Evolutionary conservation across 2,329 filamentous ascomycete genomes (phyloP).

Genomic region (Teratosphaeria zuluensis): DNA sequence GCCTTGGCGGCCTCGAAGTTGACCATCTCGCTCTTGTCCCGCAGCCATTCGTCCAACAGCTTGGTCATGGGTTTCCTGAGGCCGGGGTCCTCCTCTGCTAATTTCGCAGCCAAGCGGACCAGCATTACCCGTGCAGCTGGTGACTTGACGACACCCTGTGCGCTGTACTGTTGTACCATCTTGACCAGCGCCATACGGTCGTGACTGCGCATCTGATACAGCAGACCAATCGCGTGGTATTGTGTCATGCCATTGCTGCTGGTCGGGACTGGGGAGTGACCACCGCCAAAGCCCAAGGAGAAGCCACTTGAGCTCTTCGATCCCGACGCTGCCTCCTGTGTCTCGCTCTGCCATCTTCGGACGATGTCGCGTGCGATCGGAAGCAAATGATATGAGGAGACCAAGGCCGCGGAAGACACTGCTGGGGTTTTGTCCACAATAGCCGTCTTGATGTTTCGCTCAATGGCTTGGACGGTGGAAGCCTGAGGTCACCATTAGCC

Average conservation of each 20-base stretch:
- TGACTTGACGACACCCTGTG: conserved; percentile 85
- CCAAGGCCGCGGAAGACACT: conserved; percentile 87
- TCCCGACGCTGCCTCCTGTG: conserved; percentile 87
- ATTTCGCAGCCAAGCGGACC: conserved; percentile 81
- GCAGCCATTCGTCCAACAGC: conserved; percentile 88
- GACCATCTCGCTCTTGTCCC: conserved; percentile 99
- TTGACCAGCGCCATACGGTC: conserved; percentile 98
- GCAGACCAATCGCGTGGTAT: conserved; percentile 92
- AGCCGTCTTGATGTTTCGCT: conserved; percentile 96
- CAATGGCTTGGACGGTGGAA: conserved; percentile 92
- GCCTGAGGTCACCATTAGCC: conserved; percentile 44
- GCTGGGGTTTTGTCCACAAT: conserved; percentile 99
- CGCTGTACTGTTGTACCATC: conserved; percentile 99
- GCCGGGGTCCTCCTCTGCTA: conserved; percentile 84
- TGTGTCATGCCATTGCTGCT: conserved; percentile 92
- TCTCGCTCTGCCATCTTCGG: conserved; percentile 95
- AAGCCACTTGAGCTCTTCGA: conserved; percentile 84
- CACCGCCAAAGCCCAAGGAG: conserved; percentile 77
- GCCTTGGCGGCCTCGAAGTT: conserved; percentile 99
- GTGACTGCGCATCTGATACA: conserved; percentile 96
- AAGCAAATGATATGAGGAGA: conserved; percentile 95
- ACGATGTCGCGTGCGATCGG: conserved; percentile 94
- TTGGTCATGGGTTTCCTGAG: conserved; percentile 94
- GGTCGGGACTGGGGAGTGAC: conserved; percentile 50
- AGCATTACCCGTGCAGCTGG: conserved; percentile 87